A percentile compares a stretch with the other conserved stretches of the same genome.
Evolutionary conservation across 1,284 basidiomycete species (phyloP).

Genomic region (Trametes pubescens): DNA sequence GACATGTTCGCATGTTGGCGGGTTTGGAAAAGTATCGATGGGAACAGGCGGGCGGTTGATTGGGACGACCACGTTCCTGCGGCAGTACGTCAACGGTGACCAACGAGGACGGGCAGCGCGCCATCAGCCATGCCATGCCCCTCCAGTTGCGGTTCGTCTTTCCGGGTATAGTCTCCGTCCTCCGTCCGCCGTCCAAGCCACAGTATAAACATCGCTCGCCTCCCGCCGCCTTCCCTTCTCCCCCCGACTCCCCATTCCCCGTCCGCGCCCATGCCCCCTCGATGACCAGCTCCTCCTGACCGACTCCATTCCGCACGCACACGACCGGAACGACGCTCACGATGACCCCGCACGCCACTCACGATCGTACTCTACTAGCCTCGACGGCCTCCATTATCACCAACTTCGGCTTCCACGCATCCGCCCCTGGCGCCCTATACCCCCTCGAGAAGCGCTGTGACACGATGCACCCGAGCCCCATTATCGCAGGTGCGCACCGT

Average conservation of each 20-base stretch:
- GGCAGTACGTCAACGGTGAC: slow-evolving; percentile 31
- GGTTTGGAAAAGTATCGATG: slow-evolving; percentile 24
- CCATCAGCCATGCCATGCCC: slow-evolving; percentile 12
- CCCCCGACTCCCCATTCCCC: slow-evolving; percentile 19
- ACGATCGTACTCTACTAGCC: slow-evolving; percentile 32
- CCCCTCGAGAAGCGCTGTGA: slow-evolving; percentile 22
- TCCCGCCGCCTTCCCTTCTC: slow-evolving; percentile 12
- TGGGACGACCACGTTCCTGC: slow-evolving; percentile 25
- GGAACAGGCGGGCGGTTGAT: slow-evolving; percentile 27
- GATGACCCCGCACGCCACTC: slow-evolving; percentile 30
- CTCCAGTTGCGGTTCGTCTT: slow-evolving; percentile 12
- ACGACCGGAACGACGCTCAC: slow-evolving; percentile 32
- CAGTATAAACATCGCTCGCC: slow-evolving; percentile 22
- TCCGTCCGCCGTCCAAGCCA: not conserved
- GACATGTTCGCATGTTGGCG: not conserved
- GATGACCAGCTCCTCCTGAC: slow-evolving; percentile 17
- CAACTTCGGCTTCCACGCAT: slow-evolving; percentile 29
- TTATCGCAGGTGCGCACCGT: slow-evolving; percentile 26
- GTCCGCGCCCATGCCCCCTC: slow-evolving; percentile 16
- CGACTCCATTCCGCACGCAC: not conserved
- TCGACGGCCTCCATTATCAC: slow-evolving; percentile 27
- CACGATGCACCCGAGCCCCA: slow-evolving; percentile 29
- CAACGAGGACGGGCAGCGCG: slow-evolving; percentile 9
- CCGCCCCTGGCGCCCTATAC: slow-evolving; percentile 24
- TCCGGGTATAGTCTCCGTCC: slow-evolving; percentile 29